Evolutionary conservation across 495 filamentous ascomycete genomes (phyloP).

Genomic region (Aspergillus heteromorphus): DNA sequence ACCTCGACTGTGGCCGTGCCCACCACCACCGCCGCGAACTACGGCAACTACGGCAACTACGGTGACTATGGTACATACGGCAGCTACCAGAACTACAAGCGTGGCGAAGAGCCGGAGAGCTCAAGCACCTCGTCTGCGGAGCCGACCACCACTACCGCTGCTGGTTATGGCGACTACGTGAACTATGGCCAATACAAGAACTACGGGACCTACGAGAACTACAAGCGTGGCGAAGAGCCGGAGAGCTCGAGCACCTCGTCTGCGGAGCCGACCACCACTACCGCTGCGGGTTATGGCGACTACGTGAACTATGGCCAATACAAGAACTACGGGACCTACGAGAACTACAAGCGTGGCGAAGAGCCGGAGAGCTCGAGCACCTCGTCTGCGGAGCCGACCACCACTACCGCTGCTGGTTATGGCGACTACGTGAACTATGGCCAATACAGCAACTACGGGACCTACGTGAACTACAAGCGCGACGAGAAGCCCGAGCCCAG

Average conservation of each 20-base stretch:
- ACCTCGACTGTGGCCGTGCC: background rate
- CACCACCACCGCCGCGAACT: background rate
- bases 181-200: constrained; percentile 9
- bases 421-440: constrained; percentile 9
- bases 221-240: constrained; percentile 1
- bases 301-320: constrained; percentile 12
- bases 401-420: background rate
- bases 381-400: background rate
- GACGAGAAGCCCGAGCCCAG: constrained; percentile 1
- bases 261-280: background rate
- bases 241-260: background rate
- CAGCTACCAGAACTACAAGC: constrained; percentile 5
- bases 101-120: background rate
- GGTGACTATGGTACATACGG: constrained; percentile 10
- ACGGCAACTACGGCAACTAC: constrained; percentile 7
- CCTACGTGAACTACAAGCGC: constrained; percentile 2
- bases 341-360: constrained; percentile 2
- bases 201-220: constrained; percentile 6
- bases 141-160: background rate
- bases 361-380: background rate
- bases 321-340: constrained; percentile 11
- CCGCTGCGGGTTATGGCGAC: constrained; percentile 8
- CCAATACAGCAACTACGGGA: constrained; percentile 8
- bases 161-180: constrained; percentile 4
- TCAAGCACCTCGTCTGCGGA: background rate